Base-by-base conservation (phyloP, 2,329 filamentous ascomycete genomes). In the Dryadomyces quercivorus region DNA sequence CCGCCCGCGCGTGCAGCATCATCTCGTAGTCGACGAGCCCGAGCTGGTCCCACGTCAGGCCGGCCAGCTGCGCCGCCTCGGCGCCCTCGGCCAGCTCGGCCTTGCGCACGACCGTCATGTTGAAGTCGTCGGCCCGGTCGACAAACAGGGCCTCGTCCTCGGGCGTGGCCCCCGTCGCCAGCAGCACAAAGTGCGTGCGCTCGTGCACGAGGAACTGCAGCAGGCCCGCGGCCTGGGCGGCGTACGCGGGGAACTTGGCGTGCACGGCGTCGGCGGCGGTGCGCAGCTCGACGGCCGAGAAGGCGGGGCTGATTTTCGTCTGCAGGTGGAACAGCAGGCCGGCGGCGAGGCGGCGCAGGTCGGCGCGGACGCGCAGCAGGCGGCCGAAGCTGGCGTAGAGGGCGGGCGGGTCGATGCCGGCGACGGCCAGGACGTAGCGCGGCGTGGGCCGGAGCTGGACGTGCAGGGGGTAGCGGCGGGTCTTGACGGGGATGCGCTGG, bases 1-100 rank as follows among this genome's bases (percentile, higher is more conserved):
- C 70, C 18, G 70, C 62, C 12, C 67, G 69, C 20, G 70, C 70
- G 26, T 71, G 65, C 51, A 71, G 63, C 59, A 77, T 63, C 4
- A 78, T 69, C 59, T 77, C 72, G 62, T 73, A 77, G 61, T 79
- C 75, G 7, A 77, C 69, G 20, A 77, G 63, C 3, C 69, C 71
- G 55, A 72, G 70, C 63, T 78, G 75, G 61, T 77, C 74, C 69
- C 70, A 75, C 20, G 63, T 69, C 42, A 78, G 61, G 20, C 56
- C 55, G 13, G 64, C 55, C 5, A 77, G 63, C 10, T 57, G 57
- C 18, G 57, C 57, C 2, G 67, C 61, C 51, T 74, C 71, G 20
- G 61, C 55, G 56, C 68, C 58, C 40, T 58, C 64, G 6, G 78
- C 64, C 2, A 78, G 60, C 34, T 75, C 68, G 16, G 65, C 56